Conservation (phyloP, 768 basidiomycete genomes). For the Amanita muscaria region DNA sequence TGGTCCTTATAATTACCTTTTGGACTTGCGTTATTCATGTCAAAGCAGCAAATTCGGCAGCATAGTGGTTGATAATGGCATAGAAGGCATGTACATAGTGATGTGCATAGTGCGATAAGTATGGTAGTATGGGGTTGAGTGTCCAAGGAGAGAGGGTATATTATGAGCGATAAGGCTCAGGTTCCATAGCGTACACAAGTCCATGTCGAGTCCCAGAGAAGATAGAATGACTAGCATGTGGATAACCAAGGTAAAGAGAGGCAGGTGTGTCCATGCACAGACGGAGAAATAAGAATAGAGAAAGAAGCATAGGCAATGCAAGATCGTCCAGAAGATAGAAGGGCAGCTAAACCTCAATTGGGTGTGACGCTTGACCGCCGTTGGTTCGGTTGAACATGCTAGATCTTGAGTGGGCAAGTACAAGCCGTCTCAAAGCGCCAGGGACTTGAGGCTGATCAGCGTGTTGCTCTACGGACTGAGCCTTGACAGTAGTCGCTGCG, state of each 20-base stretch:
- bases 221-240: conserved; percentile 8
- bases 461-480: conserved; percentile 1
- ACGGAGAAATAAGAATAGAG: background rate
- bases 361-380: background rate
- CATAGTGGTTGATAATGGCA: conserved; percentile 6
- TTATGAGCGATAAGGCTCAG: background rate
- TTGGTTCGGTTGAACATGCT: conserved; percentile 5
- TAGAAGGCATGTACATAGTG: conserved; percentile 3
- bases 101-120: conserved; percentile 6
- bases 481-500: conserved; percentile 2
- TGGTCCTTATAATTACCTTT: too few species aligned
- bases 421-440: conserved; percentile 7
- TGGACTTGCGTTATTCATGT: too few species aligned
- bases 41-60: background rate
- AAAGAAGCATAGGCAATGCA: conserved; percentile 2
- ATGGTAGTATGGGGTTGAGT: background rate
- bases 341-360: conserved; percentile 1
- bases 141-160: too few species aligned
- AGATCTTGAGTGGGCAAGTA: conserved; percentile 9
- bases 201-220: conserved; percentile 3
- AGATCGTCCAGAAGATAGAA: background rate
- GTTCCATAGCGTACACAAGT: background rate
- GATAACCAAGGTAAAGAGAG: conserved; percentile 5
- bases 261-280: conserved; percentile 10
- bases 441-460: conserved; percentile 3